A percentile compares a stretch with the other conserved stretches of the same genome.
These are phyloP conservation scores for Lentinula detonsa DNA, from an alignment of 768 basidiomycete species.

Conservation along the genomic window DNA sequence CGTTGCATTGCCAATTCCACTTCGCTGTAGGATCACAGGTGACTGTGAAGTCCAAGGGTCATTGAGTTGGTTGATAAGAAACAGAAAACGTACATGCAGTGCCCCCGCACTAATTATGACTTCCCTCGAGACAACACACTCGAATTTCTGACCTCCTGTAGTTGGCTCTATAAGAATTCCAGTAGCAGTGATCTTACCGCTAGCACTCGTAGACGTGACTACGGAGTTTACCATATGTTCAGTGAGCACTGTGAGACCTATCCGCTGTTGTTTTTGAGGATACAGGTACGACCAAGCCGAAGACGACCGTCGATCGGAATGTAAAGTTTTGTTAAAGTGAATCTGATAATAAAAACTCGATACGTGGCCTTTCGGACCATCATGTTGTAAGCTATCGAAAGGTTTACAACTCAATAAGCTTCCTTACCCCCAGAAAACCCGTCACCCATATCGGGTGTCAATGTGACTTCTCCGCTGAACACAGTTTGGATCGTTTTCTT, in stretches of 20 bases:
- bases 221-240: conserved; percentile 8
- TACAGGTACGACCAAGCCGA: conserved; percentile 14
- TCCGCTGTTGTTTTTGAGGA: conserved; percentile 6
- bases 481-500: conserved; percentile 8
- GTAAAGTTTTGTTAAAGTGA: conserved; percentile 13
- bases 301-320: conserved; percentile 11
- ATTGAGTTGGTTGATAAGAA: not conserved
- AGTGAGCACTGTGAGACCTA: conserved; percentile 9
- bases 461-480: conserved; percentile 4
- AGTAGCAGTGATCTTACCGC: conserved; percentile 8
- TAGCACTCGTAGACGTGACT: not conserved
- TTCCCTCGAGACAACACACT: conserved; percentile 7
- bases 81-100: conserved; percentile 6
- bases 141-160: not conserved
- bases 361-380: not conserved
- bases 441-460: conserved; percentile 12
- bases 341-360: conserved; percentile 13
- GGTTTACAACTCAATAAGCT: not conserved
- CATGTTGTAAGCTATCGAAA: not conserved
- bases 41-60: conserved; percentile 2
- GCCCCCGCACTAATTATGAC: conserved; percentile 10
- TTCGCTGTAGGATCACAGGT: conserved; percentile 11
- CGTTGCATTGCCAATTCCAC: conserved; percentile 13
- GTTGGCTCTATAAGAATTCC: conserved; percentile 7
- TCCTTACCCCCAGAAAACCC: conserved; percentile 12